Percentiles rank a stretch among this genome's conserved stretches.
These are phyloP conservation scores for Bruguiera sexangula DNA, from an alignment of 345 rosid species.

Conservation along the genomic window DNA sequence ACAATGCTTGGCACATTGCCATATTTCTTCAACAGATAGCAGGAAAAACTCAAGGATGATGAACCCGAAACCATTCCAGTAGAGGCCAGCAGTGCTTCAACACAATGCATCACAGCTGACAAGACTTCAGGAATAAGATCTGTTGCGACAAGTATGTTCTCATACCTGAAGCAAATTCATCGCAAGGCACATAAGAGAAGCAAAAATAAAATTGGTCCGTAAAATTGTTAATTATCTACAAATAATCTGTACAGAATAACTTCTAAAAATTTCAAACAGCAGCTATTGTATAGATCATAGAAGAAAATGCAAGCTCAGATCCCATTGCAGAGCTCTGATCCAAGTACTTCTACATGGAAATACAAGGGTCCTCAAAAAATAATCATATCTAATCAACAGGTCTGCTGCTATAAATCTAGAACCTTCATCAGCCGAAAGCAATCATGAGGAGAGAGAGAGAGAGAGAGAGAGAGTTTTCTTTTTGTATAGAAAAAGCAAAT, in stretches of 20 bases:
- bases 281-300: not conserved
- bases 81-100: slow-evolving; percentile 51
- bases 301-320: no score
- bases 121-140: slow-evolving; percentile 88
- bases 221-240: not conserved
- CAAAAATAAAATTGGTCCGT: not conserved
- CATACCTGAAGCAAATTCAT: slow-evolving; percentile 51
- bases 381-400: no score
- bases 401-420: no score
- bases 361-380: no score
- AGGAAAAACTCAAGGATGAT: slow-evolving; percentile 64
- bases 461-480: no score
- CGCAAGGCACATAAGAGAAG: not conserved
- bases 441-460: no score
- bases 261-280: not conserved
- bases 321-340: no score
- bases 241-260: not conserved
- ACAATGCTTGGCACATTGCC: slow-evolving; percentile 64
- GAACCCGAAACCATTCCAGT: slow-evolving; percentile 70
- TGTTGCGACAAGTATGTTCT: slow-evolving; percentile 64
- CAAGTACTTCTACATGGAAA: no score
- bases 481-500: no score
- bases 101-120: slow-evolving; percentile 57
- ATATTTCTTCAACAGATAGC: slow-evolving; percentile 74
- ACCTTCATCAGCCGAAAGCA: no score